These are phyloP conservation scores for Dioszegia aurantiaca DNA, from an alignment of 768 basidiomycete genomes.

Conservation along the genomic window DNA sequence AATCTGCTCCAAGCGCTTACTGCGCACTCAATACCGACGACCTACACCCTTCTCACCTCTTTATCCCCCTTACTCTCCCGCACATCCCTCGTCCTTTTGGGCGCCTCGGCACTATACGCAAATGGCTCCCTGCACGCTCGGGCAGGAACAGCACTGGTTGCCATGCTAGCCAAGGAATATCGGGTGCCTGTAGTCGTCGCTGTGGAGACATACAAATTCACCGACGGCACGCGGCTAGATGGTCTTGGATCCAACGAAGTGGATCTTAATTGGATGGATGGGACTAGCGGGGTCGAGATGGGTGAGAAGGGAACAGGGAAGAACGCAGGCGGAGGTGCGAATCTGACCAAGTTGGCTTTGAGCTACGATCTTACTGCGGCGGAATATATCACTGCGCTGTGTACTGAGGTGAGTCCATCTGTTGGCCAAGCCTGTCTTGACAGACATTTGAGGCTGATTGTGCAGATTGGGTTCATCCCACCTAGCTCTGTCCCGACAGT, in stretches of 20 bases:
- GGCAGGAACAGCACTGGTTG: constrained; percentile 90
- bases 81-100: constrained; percentile 79
- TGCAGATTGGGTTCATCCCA: constrained; percentile 76
- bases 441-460: neutral
- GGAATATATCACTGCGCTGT: constrained; percentile 86
- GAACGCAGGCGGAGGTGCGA: neutral
- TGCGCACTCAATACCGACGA: constrained; percentile 71
- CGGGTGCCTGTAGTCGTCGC: constrained; percentile 92
- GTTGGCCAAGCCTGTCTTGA: too few relatives aligned
- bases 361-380: constrained; percentile 94
- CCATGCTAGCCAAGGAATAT: constrained; percentile 88
- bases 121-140: constrained; percentile 92
- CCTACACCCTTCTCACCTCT: constrained; percentile 86
- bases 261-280: constrained; percentile 49
- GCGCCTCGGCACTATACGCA: constrained; percentile 89
- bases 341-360: constrained; percentile 56
- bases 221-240: constrained; percentile 86
- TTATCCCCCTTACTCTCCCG: constrained; percentile 61
- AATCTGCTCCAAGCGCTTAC: constrained; percentile 68
- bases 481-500: constrained; percentile 71
- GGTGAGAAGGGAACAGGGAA: neutral
- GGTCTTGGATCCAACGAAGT: constrained; percentile 95
- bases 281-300: neutral
- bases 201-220: constrained; percentile 98
- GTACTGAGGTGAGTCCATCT: constrained; percentile 67